Base-by-base conservation (phyloP, 2,329 filamentous ascomycete genomes). In the Pseudogymnoascus sp. region DNA sequence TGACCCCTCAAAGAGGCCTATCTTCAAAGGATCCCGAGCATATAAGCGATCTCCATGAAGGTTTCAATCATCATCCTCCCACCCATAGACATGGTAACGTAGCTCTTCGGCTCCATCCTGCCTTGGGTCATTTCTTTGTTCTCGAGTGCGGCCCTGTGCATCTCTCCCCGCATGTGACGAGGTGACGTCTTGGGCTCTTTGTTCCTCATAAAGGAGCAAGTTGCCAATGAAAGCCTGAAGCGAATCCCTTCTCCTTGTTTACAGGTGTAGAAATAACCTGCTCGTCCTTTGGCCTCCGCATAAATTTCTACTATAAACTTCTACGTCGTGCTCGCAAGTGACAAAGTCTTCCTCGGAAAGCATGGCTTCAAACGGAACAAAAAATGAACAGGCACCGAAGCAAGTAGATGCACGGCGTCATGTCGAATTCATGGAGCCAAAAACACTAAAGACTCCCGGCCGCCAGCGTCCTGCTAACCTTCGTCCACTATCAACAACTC, bases 401-500 rank as follows among this genome's bases (percentile, higher is more conserved):
- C 48, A 55, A 29, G 48, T 27, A 55, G 9, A 17, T 55, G 31
- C 48, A 33, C 29, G n/a, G 12, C n/a, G 25, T 31, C 48, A 55
- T 5, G 48, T 55, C 27, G 48, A 55, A 55, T 55, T 55, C 29
- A 55, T 55, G 15, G 48, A 55, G 15, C 29, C 48, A 21, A 55
- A 55, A 33, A 17, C 8, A 21, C 17, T 55, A 33, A 55, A 33
- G 13, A 21, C 31, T 13, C 48, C 48, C n/a, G 29, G 29, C 29
- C 48, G 48, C 15, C 48, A 55, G 48, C 48, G 48, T 7, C 48
- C 48, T 17, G 12, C 12, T 55, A 55, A 61, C 39, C 59, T 61
- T 33, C 59, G 59, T 10, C 59, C 59, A 17, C 27, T 61, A 44
- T 42, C 59, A 35, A 61, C 59, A 21, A 51, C 17, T 17, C 41